Conservation (phyloP, 495 filamentous ascomycete genomes). For the Corynascus novoguineensis region DNA sequence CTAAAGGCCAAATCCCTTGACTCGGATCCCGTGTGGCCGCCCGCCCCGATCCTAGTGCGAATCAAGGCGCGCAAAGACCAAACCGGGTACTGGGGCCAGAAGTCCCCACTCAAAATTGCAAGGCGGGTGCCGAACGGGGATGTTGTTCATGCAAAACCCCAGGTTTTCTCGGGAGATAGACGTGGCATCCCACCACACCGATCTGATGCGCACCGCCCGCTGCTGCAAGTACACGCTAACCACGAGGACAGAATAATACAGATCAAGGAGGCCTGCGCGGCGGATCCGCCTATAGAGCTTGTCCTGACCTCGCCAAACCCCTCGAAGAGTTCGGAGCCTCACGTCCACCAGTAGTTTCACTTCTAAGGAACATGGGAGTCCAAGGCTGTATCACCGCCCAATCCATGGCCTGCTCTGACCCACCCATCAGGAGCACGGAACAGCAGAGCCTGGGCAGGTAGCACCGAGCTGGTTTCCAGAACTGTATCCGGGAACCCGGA, state of each 20-base stretch:
- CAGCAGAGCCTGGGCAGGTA: too few relatives aligned
- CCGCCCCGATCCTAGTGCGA: background rate
- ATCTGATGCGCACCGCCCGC: constrained; percentile 3
- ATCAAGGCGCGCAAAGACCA: background rate
- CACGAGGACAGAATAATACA: background rate
- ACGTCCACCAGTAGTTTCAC: background rate
- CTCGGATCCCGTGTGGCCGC: constrained; percentile 11
- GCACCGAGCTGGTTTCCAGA: background rate
- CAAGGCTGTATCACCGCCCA: too few relatives aligned
- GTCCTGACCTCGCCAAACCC: background rate
- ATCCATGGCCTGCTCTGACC: background rate
- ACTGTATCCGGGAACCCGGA: background rate
- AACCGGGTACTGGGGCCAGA: constrained; percentile 14
- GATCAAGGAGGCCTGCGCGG: constrained; percentile 2
- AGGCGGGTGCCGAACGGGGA: background rate
- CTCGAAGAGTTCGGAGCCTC: constrained; percentile 8
- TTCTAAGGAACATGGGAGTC: background rate
- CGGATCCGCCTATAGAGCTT: background rate
- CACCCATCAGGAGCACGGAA: background rate
- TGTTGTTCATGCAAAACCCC: constrained; percentile 1
- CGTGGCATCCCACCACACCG: background rate
- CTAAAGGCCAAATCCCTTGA: constrained; percentile 19
- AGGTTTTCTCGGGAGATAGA: background rate
- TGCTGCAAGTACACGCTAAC: background rate
- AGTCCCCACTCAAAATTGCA: background rate